phyloP scores from a whole-genome alignment of 192 early-diverging fungal genomes.

The Mortierella antarctica region DNA sequence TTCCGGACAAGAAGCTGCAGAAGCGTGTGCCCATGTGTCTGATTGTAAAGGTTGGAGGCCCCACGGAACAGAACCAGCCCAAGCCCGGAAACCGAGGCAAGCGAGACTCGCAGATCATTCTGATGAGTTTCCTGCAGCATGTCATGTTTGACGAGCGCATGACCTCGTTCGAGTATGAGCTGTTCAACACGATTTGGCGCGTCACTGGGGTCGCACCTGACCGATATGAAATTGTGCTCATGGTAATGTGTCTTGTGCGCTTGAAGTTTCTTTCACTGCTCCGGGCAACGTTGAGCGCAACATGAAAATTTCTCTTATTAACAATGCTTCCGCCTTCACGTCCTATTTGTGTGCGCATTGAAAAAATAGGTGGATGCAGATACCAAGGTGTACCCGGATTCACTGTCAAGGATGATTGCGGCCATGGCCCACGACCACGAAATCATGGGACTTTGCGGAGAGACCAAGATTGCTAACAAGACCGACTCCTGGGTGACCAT shows the following conservation, averaged over 20 bases:
- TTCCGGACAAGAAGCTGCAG: conserved; percentile 52
- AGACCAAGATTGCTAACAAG: conserved; percentile 97
- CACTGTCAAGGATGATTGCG: conserved; percentile 79
- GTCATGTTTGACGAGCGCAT: conserved; percentile 88
- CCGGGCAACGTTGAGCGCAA: not conserved
- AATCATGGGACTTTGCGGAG: conserved; percentile 96
- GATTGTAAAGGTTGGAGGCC: conserved; percentile 79
- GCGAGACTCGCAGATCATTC: conserved; percentile 92
- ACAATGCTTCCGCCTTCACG: not conserved
- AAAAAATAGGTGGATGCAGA: conserved; percentile 80
- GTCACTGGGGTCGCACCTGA: conserved; percentile 86
- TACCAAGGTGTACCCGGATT: conserved; percentile 82
- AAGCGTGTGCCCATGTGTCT: conserved; percentile 74
- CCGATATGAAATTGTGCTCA: conserved; percentile 76
- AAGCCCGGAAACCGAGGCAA: conserved; percentile 92
- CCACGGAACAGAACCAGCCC: conserved; percentile 64
- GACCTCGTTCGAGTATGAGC: conserved; percentile 89
- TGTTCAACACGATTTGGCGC: conserved; percentile 84
- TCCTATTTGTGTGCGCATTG: not conserved
- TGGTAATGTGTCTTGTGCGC: conserved; percentile 49
- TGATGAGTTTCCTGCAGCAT: conserved; percentile 90
- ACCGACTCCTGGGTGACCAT: conserved; percentile 84
- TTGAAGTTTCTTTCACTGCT: not conserved
- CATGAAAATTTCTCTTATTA: not conserved
- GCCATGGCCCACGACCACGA: conserved; percentile 85